phyloP scores from a whole-genome alignment of 192 early-diverging fungal species.

The Backusella tuberculispora region DNA sequence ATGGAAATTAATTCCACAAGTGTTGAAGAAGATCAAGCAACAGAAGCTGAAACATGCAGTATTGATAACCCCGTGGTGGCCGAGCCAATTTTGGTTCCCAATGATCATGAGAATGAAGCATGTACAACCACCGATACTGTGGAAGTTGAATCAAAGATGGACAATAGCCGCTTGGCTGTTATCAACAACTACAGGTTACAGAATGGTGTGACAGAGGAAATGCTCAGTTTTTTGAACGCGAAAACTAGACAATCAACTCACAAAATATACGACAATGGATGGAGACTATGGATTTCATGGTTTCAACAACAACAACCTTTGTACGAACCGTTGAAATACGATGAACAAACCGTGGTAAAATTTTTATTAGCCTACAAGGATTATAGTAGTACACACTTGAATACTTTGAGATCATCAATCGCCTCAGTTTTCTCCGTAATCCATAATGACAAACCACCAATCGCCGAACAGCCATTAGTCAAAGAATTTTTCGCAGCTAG shows the following conservation, averaged over 20 bases:
- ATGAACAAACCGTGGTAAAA: not conserved
- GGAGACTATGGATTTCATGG: not conserved
- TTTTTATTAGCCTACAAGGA: not conserved
- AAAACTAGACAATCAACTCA: not conserved
- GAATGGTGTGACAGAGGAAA: conserved; percentile 6
- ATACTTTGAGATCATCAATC: not conserved
- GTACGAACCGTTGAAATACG: not conserved
- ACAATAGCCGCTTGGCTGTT: not conserved
- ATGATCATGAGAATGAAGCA: not conserved
- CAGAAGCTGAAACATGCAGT: too few relatives aligned
- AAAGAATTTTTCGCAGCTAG: not conserved
- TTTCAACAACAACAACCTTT: not conserved
- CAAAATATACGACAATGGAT: not conserved
- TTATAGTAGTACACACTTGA: not conserved
- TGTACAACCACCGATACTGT: not conserved
- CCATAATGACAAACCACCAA: not conserved
- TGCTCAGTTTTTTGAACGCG: not conserved
- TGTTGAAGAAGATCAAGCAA: too few relatives aligned
- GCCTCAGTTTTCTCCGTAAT: not conserved
- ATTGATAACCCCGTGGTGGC: too few relatives aligned
- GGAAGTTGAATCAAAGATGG: not conserved
- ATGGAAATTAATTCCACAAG: too few relatives aligned
- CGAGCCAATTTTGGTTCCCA: not conserved
- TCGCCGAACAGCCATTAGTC: conserved; percentile 1
- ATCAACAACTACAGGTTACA: conserved; percentile 4